phyloP scores from a whole-genome alignment of 202 grass and related monocot genomes.

The Zoysia matrella region DNA sequence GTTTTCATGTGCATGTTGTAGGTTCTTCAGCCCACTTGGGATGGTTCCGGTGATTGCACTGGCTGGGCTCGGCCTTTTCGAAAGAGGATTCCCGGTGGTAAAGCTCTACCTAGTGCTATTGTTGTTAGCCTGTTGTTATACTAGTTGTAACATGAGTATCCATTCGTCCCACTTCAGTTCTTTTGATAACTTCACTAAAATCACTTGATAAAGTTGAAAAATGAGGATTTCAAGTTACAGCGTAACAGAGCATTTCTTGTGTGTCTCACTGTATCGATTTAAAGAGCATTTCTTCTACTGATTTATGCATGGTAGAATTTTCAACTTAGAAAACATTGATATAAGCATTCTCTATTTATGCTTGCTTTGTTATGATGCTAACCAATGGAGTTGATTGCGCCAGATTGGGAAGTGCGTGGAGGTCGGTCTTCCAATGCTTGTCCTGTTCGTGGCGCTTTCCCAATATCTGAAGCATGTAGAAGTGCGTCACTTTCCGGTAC shows the following conservation, averaged over 20 bases:
- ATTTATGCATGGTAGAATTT: neutral
- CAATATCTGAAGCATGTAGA: conserved; percentile 82
- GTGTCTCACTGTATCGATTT: neutral
- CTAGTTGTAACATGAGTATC: neutral
- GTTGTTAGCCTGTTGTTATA: neutral
- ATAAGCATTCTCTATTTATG: neutral
- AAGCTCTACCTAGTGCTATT: conserved; percentile 17
- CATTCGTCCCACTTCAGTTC: neutral
- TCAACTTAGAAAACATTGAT: neutral
- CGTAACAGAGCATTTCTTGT: no score
- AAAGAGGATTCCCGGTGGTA: conserved; percentile 96
- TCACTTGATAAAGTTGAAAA: neutral
- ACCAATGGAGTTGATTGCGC: conserved; percentile 6
- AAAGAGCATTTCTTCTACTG: neutral
- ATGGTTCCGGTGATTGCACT: conserved; percentile 49
- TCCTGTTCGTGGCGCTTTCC: conserved; percentile 72
- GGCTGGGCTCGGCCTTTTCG: conserved; percentile 78
- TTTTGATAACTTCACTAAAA: neutral
- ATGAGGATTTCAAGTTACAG: no score
- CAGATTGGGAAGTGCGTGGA: conserved; percentile 86
- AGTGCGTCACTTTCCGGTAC: conserved; percentile 58
- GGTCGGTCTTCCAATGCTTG: conserved; percentile 74
- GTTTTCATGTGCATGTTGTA: conserved; percentile 12
- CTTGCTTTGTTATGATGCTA: neutral
- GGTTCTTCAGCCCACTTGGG: no score